Base-by-base conservation (phyloP, 1,284 basidiomycete species). In the Leccinum fallax region DNA sequence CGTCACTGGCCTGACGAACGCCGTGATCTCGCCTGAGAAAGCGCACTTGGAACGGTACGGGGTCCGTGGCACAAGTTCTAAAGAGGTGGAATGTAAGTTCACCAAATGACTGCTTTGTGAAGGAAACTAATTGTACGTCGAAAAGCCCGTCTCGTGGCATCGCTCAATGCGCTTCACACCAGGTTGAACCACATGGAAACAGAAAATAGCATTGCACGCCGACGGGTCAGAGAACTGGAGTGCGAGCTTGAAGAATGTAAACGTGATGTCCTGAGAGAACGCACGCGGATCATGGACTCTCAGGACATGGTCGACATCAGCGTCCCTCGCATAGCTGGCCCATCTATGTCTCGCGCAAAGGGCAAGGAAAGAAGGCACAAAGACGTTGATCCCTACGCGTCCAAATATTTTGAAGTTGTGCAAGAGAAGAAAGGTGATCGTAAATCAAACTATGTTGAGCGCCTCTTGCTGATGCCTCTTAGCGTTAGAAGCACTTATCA, bases 221-320 rank as follows among this genome's bases (percentile, higher is more conserved):
- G 89, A 21, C 82, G 93, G 13, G 89, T 95, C 21, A 79, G 85
- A 46, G 93, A 95, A 69, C 82, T 96, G 5, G 94, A 96, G 74
- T 78, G 83, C 57, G 94, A 95, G 71, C 81, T 95, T 3, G 89
- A 92, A 65, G 81, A 84, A 3, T 92, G 90, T 67, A 90, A 89
- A 71, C 81, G 83, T 24, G 89, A 93, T 53, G 90, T 92, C 5
- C 81, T 79, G 1, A 77, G 79, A 57, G 90, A 92, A 69, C 82
- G 89, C 10, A 86, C 87, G 2, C 77, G 83, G 21, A 79, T 90
- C 11, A 73, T 86, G 52, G 84, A 86, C 61, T 79, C 80, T 52
- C 85, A 86, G 64, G 81, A 83, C 53, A 63, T 72, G 4, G 77
- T 79, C 26, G 71, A 76, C 49, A n/a, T 61, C 38, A 64, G 69